These are phyloP conservation scores for Tulasnella sp. DNA, from an alignment of 768 basidiomycete genomes.

Conservation along the genomic window DNA sequence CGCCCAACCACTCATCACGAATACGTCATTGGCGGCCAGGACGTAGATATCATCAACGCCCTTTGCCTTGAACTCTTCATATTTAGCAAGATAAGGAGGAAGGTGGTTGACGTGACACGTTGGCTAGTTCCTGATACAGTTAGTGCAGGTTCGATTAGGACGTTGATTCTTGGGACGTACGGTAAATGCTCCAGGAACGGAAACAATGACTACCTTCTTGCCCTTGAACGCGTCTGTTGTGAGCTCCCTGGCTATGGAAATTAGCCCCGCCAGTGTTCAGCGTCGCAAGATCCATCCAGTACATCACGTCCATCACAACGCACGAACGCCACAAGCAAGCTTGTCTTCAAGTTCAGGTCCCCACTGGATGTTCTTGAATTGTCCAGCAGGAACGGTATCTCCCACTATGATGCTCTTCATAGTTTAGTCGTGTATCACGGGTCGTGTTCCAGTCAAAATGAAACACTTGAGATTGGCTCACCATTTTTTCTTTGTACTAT, in stretches of 20 bases:
- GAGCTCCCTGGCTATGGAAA: slow-evolving; percentile 42
- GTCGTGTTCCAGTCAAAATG: not conserved
- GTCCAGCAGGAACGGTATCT: slow-evolving; percentile 41
- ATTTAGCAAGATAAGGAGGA: slow-evolving; percentile 30
- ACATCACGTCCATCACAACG: slow-evolving; percentile 28
- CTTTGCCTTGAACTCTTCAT: slow-evolving; percentile 35
- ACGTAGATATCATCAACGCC: slow-evolving; percentile 27
- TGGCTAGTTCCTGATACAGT: slow-evolving; percentile 28
- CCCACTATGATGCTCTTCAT: slow-evolving; percentile 40
- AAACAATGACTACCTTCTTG: slow-evolving; percentile 63
- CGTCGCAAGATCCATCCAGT: not conserved
- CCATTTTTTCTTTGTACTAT: not conserved
- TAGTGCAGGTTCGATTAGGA: not conserved
- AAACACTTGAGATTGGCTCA: not conserved
- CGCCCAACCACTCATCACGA: slow-evolving; percentile 29
- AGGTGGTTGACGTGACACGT: slow-evolving; percentile 46
- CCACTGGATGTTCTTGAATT: slow-evolving; percentile 52
- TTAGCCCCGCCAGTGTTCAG: not conserved
- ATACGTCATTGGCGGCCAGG: slow-evolving; percentile 25
- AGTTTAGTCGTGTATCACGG: not conserved
- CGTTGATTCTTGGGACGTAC: slow-evolving; percentile 34
- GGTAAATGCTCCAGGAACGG: slow-evolving; percentile 76
- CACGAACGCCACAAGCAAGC: slow-evolving; percentile 60
- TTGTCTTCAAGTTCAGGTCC: slow-evolving; percentile 53
- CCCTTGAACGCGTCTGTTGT: slow-evolving; percentile 62